phyloP scores from a whole-genome alignment of 441 rosid species.

The Kokia cookei region DNA sequence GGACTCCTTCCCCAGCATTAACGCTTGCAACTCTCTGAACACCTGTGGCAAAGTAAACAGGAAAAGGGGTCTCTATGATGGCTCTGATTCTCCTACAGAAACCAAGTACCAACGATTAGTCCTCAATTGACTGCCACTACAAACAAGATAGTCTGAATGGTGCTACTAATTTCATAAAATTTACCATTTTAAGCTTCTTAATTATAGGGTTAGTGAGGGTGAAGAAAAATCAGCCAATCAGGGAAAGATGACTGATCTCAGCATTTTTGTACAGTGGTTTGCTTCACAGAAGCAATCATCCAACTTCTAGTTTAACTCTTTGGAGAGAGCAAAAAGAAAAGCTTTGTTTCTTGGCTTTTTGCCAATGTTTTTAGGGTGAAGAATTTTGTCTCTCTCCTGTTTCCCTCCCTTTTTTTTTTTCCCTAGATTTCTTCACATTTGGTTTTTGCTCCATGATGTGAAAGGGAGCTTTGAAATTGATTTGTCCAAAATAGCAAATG shows the following conservation, averaged over 20 bases:
- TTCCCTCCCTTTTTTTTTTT: not conserved
- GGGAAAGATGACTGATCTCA: slow-evolving; percentile 31
- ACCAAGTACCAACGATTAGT: slow-evolving; percentile 59
- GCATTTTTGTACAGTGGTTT: slow-evolving; percentile 44
- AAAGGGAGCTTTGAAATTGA: slow-evolving; percentile 21
- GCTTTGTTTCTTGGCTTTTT: slow-evolving; percentile 13
- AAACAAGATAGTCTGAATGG: slow-evolving; percentile 13
- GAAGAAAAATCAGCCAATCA: slow-evolving; percentile 18
- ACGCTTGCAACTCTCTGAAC: slow-evolving; percentile 21
- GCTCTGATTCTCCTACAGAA: slow-evolving; percentile 47
- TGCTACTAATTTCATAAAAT: slow-evolving; percentile 12
- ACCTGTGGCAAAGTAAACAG: slow-evolving; percentile 46
- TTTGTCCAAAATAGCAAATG: slow-evolving; percentile 6
- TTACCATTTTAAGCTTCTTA: slow-evolving; percentile 15
- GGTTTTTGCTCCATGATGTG: slow-evolving; percentile 18
- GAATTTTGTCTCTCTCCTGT: not conserved
- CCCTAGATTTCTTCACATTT: not conserved
- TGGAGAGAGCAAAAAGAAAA: slow-evolving; percentile 6
- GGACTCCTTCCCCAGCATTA: slow-evolving; percentile 31
- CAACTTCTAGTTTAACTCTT: slow-evolving; percentile 16
- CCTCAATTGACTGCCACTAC: slow-evolving; percentile 42
- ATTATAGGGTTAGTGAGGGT: slow-evolving; percentile 20
- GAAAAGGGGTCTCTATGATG: slow-evolving; percentile 63
- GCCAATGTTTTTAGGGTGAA: slow-evolving; percentile 22
- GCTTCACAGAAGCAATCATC: slow-evolving; percentile 15